Evolutionary conservation across 257 asterid species (phyloP).

Genomic region (Anisodus tanguticus): DNA sequence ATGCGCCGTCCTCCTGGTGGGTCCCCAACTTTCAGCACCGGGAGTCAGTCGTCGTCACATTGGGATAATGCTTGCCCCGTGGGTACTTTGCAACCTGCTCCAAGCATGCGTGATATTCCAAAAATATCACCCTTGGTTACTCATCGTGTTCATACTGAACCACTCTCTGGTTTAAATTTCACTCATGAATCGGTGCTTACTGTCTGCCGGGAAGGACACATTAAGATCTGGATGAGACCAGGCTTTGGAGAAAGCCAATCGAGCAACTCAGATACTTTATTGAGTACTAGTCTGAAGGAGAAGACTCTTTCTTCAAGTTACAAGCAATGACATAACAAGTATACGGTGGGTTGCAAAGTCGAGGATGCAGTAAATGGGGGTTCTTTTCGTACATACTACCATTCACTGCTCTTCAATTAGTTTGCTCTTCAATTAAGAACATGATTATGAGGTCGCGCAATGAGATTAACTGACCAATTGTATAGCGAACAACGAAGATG

Average conservation of each 20-base stretch:
- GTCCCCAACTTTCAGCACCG: slow-evolving; percentile 85
- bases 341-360: slow-evolving; percentile 17
- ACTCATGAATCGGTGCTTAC: slow-evolving; percentile 85
- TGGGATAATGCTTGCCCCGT: slow-evolving; percentile 84
- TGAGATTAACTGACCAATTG: slow-evolving; percentile 60
- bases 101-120: slow-evolving; percentile 85
- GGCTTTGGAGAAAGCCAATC: slow-evolving; percentile 63
- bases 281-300: slow-evolving; percentile 60
- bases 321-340: slow-evolving; percentile 51
- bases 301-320: slow-evolving; percentile 52
- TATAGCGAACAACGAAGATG: slow-evolving; percentile 60
- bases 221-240: slow-evolving; percentile 92
- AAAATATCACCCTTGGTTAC: slow-evolving; percentile 82
- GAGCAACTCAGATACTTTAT: slow-evolving; percentile 58
- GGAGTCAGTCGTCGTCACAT: slow-evolving; percentile 89
- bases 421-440: slow-evolving; percentile 40
- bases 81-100: slow-evolving; percentile 84
- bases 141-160: slow-evolving; percentile 93
- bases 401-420: slow-evolving; percentile 35
- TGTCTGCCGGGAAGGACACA: slow-evolving; percentile 89
- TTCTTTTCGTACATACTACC: slow-evolving; percentile 20
- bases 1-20: slow-evolving; percentile 92
- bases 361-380: not conserved
- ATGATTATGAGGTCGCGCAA: slow-evolving; percentile 41
- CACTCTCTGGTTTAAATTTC: slow-evolving; percentile 85